phyloP scores from a whole-genome alignment of 768 basidiomycete species.

The Tulasnella sp. region DNA sequence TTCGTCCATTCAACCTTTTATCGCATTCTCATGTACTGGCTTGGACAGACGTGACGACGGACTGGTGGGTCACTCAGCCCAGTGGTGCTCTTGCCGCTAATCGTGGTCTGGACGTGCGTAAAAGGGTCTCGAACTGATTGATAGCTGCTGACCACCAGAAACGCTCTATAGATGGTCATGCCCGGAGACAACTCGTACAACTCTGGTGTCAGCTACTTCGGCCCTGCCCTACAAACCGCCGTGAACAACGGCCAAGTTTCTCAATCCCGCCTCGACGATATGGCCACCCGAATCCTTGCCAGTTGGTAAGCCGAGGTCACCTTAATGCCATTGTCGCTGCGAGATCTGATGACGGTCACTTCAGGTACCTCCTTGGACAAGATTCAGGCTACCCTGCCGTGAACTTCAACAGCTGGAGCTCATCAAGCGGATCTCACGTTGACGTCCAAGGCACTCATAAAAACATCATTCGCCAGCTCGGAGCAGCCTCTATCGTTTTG shows the following conservation, averaged over 20 bases:
- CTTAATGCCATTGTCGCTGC: constrained; percentile 15
- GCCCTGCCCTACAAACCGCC: constrained; percentile 47
- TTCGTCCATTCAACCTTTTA: not conserved
- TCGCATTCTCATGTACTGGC: not conserved
- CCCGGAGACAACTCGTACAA: constrained; percentile 50
- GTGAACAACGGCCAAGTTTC: constrained; percentile 56
- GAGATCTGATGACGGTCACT: constrained; percentile 33
- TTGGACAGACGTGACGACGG: constrained; percentile 27
- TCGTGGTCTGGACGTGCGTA: constrained; percentile 51
- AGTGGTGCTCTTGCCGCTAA: constrained; percentile 41
- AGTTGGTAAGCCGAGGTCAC: constrained; percentile 43
- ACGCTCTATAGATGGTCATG: constrained; percentile 42
- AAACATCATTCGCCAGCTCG: constrained; percentile 47
- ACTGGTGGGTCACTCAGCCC: constrained; percentile 60
- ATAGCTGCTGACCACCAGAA: not conserved
- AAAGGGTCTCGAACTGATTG: not conserved
- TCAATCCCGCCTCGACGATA: constrained; percentile 51
- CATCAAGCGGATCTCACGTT: constrained; percentile 27
- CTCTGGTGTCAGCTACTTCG: constrained; percentile 37
- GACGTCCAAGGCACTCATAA: constrained; percentile 38
- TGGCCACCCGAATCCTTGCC: constrained; percentile 64
- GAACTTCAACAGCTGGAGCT: constrained; percentile 63
- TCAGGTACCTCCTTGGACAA: constrained; percentile 55
- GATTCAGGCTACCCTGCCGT: constrained; percentile 56
- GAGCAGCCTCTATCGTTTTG: constrained; percentile 55